phyloP scores from a whole-genome alignment of 148 eudicot genomes.

The Nepenthes gracilis region DNA sequence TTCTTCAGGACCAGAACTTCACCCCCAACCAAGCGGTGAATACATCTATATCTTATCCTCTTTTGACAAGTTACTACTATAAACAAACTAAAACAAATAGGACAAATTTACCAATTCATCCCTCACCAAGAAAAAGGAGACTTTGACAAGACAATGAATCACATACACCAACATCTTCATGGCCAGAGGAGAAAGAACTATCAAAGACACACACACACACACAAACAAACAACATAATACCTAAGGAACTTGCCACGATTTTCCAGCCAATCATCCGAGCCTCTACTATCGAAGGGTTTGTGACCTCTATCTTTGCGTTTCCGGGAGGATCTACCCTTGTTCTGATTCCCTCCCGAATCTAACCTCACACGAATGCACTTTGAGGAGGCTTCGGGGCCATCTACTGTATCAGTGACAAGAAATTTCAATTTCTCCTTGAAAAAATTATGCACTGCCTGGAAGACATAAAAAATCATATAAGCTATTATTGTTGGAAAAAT shows the following conservation, averaged over 20 bases:
- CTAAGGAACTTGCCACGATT: slow-evolving; percentile 80
- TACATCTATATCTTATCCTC: no score
- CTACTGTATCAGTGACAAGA: slow-evolving; percentile 85
- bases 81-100: no score
- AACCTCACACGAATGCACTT: slow-evolving; percentile 89
- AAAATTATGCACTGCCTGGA: slow-evolving; percentile 85
- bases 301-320: slow-evolving; percentile 69
- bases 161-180: no score
- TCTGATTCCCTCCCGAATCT: slow-evolving; percentile 41
- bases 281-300: slow-evolving; percentile 75
- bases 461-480: slow-evolving; percentile 1
- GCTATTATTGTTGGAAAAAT: neutral
- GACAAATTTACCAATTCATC: no score
- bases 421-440: slow-evolving; percentile 79
- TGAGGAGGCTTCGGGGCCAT: slow-evolving; percentile 62
- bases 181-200: neutral
- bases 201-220: neutral
- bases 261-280: slow-evolving; percentile 84
- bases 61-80: no score
- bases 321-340: slow-evolving; percentile 31
- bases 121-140: no score
- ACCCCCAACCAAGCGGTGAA: no score
- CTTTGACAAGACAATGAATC: no score
- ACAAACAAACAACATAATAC: slow-evolving; percentile 21
- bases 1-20: no score